A percentile compares a stretch with the other conserved stretches of the same genome.
Conservation (phyloP, 345 rosid genomes). For the Eucalyptus tenuipes region DNA sequence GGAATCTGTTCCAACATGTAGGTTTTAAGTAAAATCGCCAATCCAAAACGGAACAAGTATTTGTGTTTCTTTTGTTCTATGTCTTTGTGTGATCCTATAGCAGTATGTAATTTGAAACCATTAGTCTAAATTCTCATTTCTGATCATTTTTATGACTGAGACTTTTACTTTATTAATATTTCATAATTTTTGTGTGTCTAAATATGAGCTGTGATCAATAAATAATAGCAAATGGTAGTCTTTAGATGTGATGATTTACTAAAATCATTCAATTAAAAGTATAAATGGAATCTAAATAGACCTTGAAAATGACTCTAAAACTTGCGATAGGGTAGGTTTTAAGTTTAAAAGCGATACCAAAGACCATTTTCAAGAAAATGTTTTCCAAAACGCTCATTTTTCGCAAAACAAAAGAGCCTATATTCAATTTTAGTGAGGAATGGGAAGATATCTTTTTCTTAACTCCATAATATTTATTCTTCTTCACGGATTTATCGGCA, state of each 20-base stretch:
- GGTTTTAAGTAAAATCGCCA: too few relatives aligned
- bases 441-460: neutral
- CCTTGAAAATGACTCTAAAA: neutral
- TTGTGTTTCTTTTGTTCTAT: too few relatives aligned
- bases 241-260: neutral
- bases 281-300: neutral
- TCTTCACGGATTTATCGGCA: neutral
- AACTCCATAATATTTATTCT: neutral
- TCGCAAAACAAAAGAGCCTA: neutral
- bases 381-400: too few relatives aligned
- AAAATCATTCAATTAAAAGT: neutral
- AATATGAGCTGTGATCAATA: neutral
- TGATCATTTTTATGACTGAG: too few relatives aligned
- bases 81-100: fast-evolving
- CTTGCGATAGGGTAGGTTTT: neutral
- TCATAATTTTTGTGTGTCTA: neutral
- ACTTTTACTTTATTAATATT: neutral
- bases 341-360: neutral
- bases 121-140: too few relatives aligned
- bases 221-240: neutral
- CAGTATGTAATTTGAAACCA: neutral
- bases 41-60: neutral
- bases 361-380: neutral
- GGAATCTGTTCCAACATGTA: fast-evolving
- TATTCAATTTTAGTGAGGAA: neutral